phyloP scores from a whole-genome alignment of 345 rosid species.

The Rhizophora mangle region DNA sequence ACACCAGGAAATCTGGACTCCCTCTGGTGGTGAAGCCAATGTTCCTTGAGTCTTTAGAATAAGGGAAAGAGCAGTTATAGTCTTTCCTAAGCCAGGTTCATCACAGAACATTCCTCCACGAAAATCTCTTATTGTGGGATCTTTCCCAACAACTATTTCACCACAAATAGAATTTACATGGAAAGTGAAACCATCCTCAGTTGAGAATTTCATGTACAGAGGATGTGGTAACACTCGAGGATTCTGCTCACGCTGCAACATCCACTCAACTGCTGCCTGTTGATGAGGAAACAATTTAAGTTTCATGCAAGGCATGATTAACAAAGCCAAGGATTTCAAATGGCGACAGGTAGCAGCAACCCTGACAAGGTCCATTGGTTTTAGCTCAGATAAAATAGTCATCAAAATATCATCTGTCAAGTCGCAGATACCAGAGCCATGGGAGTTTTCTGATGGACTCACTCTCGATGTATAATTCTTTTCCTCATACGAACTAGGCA shows the following conservation, averaged over 20 bases:
- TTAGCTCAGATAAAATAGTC: slow-evolving; percentile 48
- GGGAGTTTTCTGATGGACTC: slow-evolving; percentile 34
- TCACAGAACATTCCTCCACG: slow-evolving; percentile 97
- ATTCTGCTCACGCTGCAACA: slow-evolving; percentile 81
- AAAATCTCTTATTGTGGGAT: slow-evolving; percentile 75
- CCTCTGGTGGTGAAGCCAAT: slow-evolving; percentile 75
- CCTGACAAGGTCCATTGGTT: slow-evolving; percentile 62
- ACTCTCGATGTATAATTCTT: slow-evolving; percentile 43
- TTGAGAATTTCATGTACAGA: slow-evolving; percentile 48
- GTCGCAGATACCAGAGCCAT: slow-evolving; percentile 65
- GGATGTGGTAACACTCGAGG: slow-evolving; percentile 64
- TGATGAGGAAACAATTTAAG: slow-evolving; percentile 92
- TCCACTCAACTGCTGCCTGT: slow-evolving; percentile 91
- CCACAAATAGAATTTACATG: slow-evolving; percentile 68
- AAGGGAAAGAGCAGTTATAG: slow-evolving; percentile 85
- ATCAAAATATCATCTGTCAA: slow-evolving; percentile 64
- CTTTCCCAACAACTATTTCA: slow-evolving; percentile 51
- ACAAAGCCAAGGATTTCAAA: slow-evolving; percentile 60
- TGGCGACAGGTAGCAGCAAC: slow-evolving; percentile 70
- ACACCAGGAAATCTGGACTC: slow-evolving; percentile 69
- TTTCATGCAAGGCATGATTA: slow-evolving; percentile 81
- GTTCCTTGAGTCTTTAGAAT: slow-evolving; percentile 87
- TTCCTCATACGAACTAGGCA: slow-evolving; percentile 47
- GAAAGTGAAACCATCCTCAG: slow-evolving; percentile 73
- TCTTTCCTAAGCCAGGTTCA: slow-evolving; percentile 98